A percentile compares a stretch with the other conserved stretches of the same genome.
phyloP scores from a whole-genome alignment of 2,329 filamentous ascomycete genomes.

The Monilinia vaccinii-corymbosi region DNA sequence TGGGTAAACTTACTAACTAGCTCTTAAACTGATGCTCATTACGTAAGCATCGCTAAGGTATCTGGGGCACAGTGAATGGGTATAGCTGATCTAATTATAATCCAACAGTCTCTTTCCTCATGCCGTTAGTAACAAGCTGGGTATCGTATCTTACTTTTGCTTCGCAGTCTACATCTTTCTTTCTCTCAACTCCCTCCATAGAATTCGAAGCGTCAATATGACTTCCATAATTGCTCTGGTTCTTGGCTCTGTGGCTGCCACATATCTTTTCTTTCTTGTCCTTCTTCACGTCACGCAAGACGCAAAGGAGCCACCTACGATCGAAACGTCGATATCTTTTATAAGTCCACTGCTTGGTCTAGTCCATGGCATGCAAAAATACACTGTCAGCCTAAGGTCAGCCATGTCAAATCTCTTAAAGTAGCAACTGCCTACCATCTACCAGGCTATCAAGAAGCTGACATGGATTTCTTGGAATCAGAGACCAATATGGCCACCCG shows the following conservation, averaged over 20 bases:
- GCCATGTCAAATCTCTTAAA: background rate
- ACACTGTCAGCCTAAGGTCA: background rate
- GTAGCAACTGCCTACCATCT: background rate
- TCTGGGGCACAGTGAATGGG: too few relatives aligned
- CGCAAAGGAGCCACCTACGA: constrained; percentile 1
- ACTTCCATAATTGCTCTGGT: background rate
- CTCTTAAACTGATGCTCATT: too few relatives aligned
- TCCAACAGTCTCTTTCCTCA: too few relatives aligned
- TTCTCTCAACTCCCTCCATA: background rate
- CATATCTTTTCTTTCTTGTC: constrained; percentile 5
- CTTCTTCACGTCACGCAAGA: constrained; percentile 5
- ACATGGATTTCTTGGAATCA: background rate
- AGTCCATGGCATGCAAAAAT: background rate
- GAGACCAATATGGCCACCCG: background rate
- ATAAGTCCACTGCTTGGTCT: constrained; percentile 4
- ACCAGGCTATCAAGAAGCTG: background rate
- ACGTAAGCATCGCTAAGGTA: too few relatives aligned
- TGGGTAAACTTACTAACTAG: too few relatives aligned
- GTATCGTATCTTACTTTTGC: too few relatives aligned
- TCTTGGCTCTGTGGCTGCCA: background rate
- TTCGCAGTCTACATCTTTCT: too few relatives aligned
- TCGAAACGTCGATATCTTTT: constrained; percentile 3
- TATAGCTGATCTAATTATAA: too few relatives aligned
- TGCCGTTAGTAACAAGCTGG: too few relatives aligned
- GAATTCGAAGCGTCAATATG: background rate